These are phyloP conservation scores for Apiotrichum montevideense DNA, from an alignment of 1,284 basidiomycete genomes.

Conservation along the genomic window DNA sequence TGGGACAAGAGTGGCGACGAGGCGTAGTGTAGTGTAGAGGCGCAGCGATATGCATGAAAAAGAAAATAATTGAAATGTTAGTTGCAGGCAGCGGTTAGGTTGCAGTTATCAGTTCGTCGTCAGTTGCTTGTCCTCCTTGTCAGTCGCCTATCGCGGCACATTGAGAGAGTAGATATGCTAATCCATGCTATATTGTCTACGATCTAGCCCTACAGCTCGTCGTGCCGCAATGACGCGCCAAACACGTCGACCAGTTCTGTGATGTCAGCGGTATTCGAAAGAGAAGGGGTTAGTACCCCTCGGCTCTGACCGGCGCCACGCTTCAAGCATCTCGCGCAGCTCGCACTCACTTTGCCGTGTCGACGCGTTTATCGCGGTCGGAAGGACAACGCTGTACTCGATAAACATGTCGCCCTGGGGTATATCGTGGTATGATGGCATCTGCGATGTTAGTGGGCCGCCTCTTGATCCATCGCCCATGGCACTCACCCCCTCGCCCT, in stretches of 20 bases:
- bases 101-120: no score
- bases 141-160: no score
- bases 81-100: no score
- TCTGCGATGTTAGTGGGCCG: conserved; percentile 38
- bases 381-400: conserved; percentile 84
- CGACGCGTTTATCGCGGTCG: conserved; percentile 59
- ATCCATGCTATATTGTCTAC: neutral
- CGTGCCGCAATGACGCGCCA: neutral
- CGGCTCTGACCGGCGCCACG: no score
- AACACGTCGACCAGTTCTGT: conserved; percentile 15
- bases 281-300: no score
- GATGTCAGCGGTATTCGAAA: neutral
- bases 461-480: neutral
- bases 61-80: no score
- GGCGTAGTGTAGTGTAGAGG: neutral
- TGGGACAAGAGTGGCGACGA: conserved; percentile 15
- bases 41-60: no score
- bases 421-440: conserved; percentile 64
- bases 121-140: no score
- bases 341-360: conserved; percentile 58
- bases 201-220: neutral
- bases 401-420: conserved; percentile 77
- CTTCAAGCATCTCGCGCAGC: no score
- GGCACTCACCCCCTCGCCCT: conserved; percentile 62
- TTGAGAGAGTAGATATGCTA: neutral